Percentiles rank a stretch among this genome's conserved stretches.
phyloP scores from a whole-genome alignment of 2,329 filamentous ascomycete species.

The Massarina eburnea region DNA sequence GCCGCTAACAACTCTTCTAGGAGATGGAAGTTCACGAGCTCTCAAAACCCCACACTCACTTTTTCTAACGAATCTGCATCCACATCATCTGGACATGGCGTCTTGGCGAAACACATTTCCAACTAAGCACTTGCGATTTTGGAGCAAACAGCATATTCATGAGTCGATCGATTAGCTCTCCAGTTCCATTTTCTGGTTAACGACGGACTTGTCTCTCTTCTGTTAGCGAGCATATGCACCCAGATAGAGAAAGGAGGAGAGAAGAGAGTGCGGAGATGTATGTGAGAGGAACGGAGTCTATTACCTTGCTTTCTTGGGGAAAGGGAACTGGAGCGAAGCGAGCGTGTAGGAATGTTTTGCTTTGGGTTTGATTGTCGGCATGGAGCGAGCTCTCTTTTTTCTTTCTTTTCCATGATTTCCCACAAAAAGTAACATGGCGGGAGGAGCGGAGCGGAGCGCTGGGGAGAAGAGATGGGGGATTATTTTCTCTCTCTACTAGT shows the following conservation, averaged over 20 bases:
- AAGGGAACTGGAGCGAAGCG: constrained; percentile 14
- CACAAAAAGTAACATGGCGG: not conserved
- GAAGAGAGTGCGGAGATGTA: not conserved
- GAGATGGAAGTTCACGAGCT: constrained; percentile 99
- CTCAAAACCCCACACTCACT: constrained; percentile 99
- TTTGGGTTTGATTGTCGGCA: constrained; percentile 17
- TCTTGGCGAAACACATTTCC: constrained; percentile 43
- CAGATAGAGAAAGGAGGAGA: constrained; percentile 30
- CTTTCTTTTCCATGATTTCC: too few species aligned
- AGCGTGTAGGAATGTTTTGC: constrained; percentile 10
- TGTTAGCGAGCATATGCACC: constrained; percentile 45
- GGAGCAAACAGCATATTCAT: constrained; percentile 39
- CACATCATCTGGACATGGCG: constrained; percentile 44
- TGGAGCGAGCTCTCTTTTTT: too few species aligned
- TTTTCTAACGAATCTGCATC: constrained; percentile 73
- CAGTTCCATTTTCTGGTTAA: constrained; percentile 45
- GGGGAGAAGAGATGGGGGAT: too few species aligned
- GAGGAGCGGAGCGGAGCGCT: too few species aligned
- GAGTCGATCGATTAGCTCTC: constrained; percentile 40
- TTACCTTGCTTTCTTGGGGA: constrained; percentile 9
- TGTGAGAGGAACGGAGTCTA: too few species aligned
- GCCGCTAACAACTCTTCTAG: constrained; percentile 57
- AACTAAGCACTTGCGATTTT: constrained; percentile 35
- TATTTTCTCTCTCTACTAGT: constrained; percentile 19
- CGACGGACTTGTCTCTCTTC: constrained; percentile 42